Evolutionary conservation across 768 basidiomycete genomes (phyloP), one percentile per base, ranked within the genome.

Genomic region (Mycena haematopus): DNA sequence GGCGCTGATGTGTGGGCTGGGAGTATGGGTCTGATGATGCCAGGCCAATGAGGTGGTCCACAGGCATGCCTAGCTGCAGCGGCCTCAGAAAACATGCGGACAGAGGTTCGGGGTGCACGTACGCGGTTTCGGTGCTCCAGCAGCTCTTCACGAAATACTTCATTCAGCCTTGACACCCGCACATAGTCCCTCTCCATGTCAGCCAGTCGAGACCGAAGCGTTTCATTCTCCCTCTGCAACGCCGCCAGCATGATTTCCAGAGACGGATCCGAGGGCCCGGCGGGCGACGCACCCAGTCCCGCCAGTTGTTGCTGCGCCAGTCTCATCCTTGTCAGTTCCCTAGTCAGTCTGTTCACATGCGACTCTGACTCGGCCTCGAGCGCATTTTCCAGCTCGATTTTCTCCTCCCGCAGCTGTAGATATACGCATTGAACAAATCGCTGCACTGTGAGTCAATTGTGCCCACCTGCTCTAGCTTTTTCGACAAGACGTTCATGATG

Each of bases 301-400:
- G 80, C 76, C 56, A 81, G 73, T 40, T 82, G 80, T 64, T 80
- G 83, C 31, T 83, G 83, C 68, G 82, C 84, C 3, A 84, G 76
- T 49, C 89, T 80, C 66, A 93, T 73, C 2, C 84, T 85, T 22
- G 84, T 81, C 33, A 94, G 77, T 72, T 94, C 90, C 49, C 91
- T 78, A 27, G 86, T 85, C 40, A 94, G 79, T 58, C 85, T 78
- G 67, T 92, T 93, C 60, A 93, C 92, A 75, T 93, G 91, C 19
- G 84, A 86, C 75, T 94, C 92, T n/a, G 85, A 89, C 74, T 94
- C 92, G 10, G 91, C 92, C 74, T 95, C 92, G 36, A 92, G 83
- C 1, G 79, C 83, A 70, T 93, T 93, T 73, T 93, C 92, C 36
- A 93, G 79, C 24, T 86, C 85, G 49, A 94, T 90, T 70, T 95